phyloP scores from a whole-genome alignment of 805 yeast species.

The Cyberlindnera misumaiensis region DNA sequence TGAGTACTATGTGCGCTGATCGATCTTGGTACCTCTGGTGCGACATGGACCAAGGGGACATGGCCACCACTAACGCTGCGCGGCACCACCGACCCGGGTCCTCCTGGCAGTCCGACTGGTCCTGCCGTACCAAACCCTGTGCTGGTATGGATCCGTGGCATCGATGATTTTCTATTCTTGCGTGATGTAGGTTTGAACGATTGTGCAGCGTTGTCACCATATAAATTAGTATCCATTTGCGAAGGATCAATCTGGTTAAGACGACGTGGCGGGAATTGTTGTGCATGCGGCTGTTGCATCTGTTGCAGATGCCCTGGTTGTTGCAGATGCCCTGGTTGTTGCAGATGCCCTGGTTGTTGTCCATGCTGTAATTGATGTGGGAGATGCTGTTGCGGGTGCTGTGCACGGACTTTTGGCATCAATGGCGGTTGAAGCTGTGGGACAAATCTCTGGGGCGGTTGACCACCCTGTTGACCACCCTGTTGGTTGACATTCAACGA shows the following conservation, averaged over 20 bases:
- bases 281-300: slow-evolving; percentile 1
- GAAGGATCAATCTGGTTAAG: slow-evolving; percentile 20
- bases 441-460: slow-evolving; percentile 1
- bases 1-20: no score
- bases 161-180: slow-evolving; percentile 37
- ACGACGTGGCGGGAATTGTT: slow-evolving; percentile 3
- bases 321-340: slow-evolving; percentile 3
- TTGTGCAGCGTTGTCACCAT: slow-evolving; percentile 10
- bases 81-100: background rate
- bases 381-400: slow-evolving; percentile 2
- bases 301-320: slow-evolving; percentile 11
- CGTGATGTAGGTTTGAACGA: slow-evolving; percentile 34
- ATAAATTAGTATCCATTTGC: slow-evolving; percentile 10
- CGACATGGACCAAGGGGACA: background rate
- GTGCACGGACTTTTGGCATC: slow-evolving; percentile 3
- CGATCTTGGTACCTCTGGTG: no score
- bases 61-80: background rate
- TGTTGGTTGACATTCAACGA: slow-evolving; percentile 7
- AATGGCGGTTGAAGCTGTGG: slow-evolving; percentile 8
- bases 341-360: slow-evolving; percentile 12
- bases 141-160: slow-evolving; percentile 3
- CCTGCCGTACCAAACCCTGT: no score
- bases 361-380: slow-evolving; percentile 4
- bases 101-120: background rate
- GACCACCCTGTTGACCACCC: slow-evolving; percentile 2